phyloP scores from a whole-genome alignment of 179 eudicot genomes.

The Nepenthes alata region DNA sequence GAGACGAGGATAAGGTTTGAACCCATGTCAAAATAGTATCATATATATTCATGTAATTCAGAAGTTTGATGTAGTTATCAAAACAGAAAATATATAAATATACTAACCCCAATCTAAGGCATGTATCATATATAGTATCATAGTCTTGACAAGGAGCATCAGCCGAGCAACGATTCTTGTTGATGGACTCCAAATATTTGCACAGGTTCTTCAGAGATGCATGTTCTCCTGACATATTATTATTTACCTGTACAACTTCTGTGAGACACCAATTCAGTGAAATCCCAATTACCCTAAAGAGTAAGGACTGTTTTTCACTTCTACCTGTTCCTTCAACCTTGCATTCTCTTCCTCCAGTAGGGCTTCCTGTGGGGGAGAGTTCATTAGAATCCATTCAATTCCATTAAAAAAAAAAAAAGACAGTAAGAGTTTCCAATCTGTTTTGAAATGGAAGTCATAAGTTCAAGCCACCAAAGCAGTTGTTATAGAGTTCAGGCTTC shows the following conservation, averaged over 20 bases:
- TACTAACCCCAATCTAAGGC: slow-evolving; percentile 21
- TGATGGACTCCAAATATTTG: slow-evolving; percentile 6
- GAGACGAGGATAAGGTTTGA: no score
- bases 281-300: not conserved
- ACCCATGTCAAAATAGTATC: no score
- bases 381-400: not conserved
- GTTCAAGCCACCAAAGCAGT: no score
- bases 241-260: slow-evolving; percentile 7
- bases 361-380: slow-evolving; percentile 13
- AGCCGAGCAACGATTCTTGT: not conserved
- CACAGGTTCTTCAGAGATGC: slow-evolving; percentile 3
- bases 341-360: slow-evolving; percentile 18
- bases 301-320: not conserved
- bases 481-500: no score
- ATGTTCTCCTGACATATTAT: slow-evolving; percentile 4
- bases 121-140: slow-evolving; percentile 9
- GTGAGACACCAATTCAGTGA: no score
- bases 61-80: no score
- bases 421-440: no score
- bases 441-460: no score
- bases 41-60: no score
- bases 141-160: slow-evolving; percentile 1
- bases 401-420: no score
- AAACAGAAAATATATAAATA: not conserved
- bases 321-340: slow-evolving; percentile 21